Evolutionary conservation across 176 grass and related monocot species (phyloP), one percentile per base, ranked within the genome.

Genomic region (Triticum urartu): DNA sequence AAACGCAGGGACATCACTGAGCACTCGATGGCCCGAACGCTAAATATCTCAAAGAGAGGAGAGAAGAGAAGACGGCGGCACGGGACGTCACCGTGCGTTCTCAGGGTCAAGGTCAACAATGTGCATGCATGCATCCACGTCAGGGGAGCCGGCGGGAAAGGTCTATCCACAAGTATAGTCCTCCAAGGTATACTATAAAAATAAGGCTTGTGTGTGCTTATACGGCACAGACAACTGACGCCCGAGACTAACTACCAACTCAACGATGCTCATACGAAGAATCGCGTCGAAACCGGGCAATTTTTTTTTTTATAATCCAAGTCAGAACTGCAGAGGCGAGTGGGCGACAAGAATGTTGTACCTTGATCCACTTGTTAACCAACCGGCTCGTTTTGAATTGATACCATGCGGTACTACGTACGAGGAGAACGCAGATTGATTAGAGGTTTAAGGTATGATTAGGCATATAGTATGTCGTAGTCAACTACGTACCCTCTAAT

Each of bases 111-210:
- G 45, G 43, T 83, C 74, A 68, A 33, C 64, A 35, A 24, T 43
- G 9, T 18, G 40, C 20, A 24, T 65, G 39, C 40, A 72, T 33
- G 40, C 24, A 33, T 66, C 52, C 32, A 72, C 65, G 82, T 66
- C 52, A 83, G 5, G 6, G 52, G 54, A 77, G 79, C 30, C 38
- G 72, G 54, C 39, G 13, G 3, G 85, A 81, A 89, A 71, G 40
- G 34, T 28, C 38, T 13, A 82, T 82, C 72, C 39, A 71, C 38
- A 39, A 64, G 40, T 72, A 72, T 36, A 64, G 80, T 78, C 80
- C 15, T 78, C 80, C 15, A 79, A 79, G 81, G 56, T 63, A 79
- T 63, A 84, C 0, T 48, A 48, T 48, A 48, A 48, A 48, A 48
- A 10, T 12, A 52, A 52, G 48, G 13, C 5, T 52, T 52, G 48